Percentiles rank a stretch among this genome's conserved stretches.
Evolutionary conservation across 257 asterid genomes (phyloP).

Genomic region (Plantago elongata): DNA sequence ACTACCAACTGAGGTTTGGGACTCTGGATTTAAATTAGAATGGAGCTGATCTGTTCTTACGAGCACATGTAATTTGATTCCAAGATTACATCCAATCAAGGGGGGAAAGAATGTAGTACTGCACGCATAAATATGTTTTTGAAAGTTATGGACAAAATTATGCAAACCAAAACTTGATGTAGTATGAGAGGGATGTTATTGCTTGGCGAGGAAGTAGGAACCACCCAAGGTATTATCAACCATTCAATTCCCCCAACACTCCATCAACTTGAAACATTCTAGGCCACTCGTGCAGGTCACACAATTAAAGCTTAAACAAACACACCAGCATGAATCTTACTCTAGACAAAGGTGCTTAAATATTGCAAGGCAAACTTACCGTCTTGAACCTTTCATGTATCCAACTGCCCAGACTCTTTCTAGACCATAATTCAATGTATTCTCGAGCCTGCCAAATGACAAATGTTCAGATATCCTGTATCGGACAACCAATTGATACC

Average conservation of each 20-base stretch:
- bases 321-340: constrained; percentile 6
- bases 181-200: not conserved
- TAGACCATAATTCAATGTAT: constrained; percentile 95
- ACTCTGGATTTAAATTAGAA: too few relatives aligned
- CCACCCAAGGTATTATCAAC: not conserved
- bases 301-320: not conserved
- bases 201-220: not conserved
- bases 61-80: too few relatives aligned
- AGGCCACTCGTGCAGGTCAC: not conserved
- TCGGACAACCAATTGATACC: constrained; percentile 4
- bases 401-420: constrained; percentile 99
- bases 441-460: constrained; percentile 73
- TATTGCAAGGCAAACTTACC: constrained; percentile 45
- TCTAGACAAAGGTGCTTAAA: constrained; percentile 3
- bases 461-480: constrained; percentile 20
- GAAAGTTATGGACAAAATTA: too few relatives aligned
- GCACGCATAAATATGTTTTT: too few relatives aligned
- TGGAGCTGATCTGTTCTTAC: too few relatives aligned
- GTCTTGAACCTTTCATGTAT: constrained; percentile 84
- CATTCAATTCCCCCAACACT: not conserved
- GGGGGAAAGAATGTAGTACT: too few relatives aligned
- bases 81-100: too few relatives aligned
- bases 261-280: not conserved
- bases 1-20: too few relatives aligned
- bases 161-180: too few relatives aligned